Evolutionary conservation across 495 filamentous ascomycete genomes (phyloP), one percentile per base, ranked within the genome.

Genomic region (Aspergillus panamensis): DNA sequence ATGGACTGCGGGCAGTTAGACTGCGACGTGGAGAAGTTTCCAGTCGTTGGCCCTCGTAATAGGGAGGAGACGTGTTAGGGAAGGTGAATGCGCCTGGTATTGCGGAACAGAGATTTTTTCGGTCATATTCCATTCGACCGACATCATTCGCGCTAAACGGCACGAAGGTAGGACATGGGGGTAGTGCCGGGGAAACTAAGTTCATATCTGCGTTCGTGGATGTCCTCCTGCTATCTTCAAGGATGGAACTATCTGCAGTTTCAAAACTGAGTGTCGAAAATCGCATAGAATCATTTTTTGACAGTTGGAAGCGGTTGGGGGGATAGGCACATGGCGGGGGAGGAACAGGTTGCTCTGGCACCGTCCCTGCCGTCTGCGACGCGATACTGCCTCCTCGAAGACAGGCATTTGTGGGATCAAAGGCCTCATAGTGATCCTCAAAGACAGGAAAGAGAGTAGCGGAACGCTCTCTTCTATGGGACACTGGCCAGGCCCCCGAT

Each of bases 191-290:
- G 1, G 74, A 74, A 30, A 60, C 65, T 3, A 75, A 58, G 0
- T 71, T 67, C 14, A 63, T 63, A 20, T 75, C 70, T 10, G 59
- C 50, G 0, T 68, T 71, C 13, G 62, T 58, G 7, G 67, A 68
- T 8, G 61, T 67, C 33, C 66, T 61, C 48, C 60, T 52, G 32
- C 64, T 65, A 31, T 76, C 78, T 13, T 79, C 72, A n/a, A 81
- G 58, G 40, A 80, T 77, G 2, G 77, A 79, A 54, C 77, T 81
- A 55, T 79, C 71, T 1, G 72, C 77, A 8, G 77, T 80, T 51
- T 78, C 73, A 1, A 79, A 55, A 51, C 77, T 81, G 52, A 74
- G 67, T 0, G 70, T 75, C 3, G 78, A 80, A 21, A 75, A 62
- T 6, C 76, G 69, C 60, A 72, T 67, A 25, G 72, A 77, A 50